phyloP scores from a whole-genome alignment of 257 asterid species.

The Salvia rosmarinus region DNA sequence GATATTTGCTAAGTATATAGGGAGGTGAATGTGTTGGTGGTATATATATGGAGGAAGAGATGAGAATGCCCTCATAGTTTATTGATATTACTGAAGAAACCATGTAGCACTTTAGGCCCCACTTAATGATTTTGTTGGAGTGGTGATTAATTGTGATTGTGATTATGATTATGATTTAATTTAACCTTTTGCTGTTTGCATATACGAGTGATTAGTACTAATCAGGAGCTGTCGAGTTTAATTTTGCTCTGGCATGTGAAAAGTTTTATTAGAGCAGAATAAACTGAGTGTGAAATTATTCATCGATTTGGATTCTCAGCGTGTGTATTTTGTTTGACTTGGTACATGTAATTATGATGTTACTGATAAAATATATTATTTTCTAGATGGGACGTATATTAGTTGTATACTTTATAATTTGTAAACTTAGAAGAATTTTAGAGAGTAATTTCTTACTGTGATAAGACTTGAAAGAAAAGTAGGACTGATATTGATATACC shows the following conservation, averaged over 20 bases:
- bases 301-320: neutral
- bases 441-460: too few relatives aligned
- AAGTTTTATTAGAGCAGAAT: neutral
- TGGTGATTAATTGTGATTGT: constrained; percentile 15
- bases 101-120: constrained; percentile 52
- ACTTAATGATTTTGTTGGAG: constrained; percentile 34
- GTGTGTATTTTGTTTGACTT: neutral
- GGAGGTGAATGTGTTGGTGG: constrained; percentile 7
- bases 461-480: too few relatives aligned
- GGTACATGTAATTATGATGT: neutral
- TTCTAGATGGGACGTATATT: too few relatives aligned
- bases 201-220: neutral
- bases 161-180: constrained; percentile 6
- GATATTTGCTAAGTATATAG: neutral
- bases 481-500: too few relatives aligned
- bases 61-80: constrained; percentile 41
- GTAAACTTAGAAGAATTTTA: too few relatives aligned
- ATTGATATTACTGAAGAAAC: constrained; percentile 38
- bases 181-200: constrained; percentile 1
- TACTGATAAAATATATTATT: neutral
- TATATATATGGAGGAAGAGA: constrained; percentile 45
- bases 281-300: neutral
- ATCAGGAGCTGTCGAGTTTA: constrained; percentile 13
- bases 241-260: constrained; percentile 2
- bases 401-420: too few relatives aligned